A percentile compares a stretch with the other conserved stretches of the same genome.
Conservation (phyloP, 805 yeast genomes). For the Novakomyces olei region DNA sequence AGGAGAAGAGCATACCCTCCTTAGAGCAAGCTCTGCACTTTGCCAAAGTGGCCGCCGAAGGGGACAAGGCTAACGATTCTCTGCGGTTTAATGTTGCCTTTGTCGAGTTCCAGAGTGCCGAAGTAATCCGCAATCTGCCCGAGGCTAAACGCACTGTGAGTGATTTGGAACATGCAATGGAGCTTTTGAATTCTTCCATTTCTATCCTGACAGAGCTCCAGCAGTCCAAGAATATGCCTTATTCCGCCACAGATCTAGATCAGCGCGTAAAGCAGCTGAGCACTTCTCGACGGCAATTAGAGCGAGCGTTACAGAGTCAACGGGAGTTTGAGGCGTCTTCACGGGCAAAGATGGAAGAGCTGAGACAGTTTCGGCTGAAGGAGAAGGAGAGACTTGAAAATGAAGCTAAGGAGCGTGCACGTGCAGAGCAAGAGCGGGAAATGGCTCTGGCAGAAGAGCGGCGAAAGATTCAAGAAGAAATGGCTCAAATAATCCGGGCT, state of each 20-base stretch:
- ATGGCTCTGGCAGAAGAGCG: slow-evolving; percentile 17
- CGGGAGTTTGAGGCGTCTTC: slow-evolving; percentile 36
- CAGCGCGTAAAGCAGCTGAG: slow-evolving; percentile 76
- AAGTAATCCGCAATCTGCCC: slow-evolving; percentile 42
- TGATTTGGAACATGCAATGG: slow-evolving; percentile 35
- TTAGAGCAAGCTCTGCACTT: slow-evolving; percentile 40
- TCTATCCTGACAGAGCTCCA: slow-evolving; percentile 35
- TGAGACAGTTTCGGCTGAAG: slow-evolving; percentile 40
- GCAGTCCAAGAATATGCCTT: slow-evolving; percentile 44
- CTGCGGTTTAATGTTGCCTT: slow-evolving; percentile 63
- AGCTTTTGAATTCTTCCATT: slow-evolving; percentile 42
- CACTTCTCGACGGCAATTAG: slow-evolving; percentile 51
- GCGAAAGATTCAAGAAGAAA: slow-evolving; percentile 11
- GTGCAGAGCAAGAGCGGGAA: slow-evolving; percentile 11
- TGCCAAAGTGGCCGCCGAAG: slow-evolving; percentile 31
- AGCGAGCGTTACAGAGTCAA: slow-evolving; percentile 50
- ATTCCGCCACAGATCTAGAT: slow-evolving; percentile 54
- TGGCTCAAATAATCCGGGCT: slow-evolving; percentile 10
- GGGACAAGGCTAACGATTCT: slow-evolving; percentile 21
- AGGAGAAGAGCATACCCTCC: slow-evolving; percentile 41
- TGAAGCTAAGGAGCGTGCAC: slow-evolving; percentile 10
- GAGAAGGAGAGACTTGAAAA: slow-evolving; percentile 23
- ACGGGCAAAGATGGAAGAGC: slow-evolving; percentile 45
- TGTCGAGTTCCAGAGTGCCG: slow-evolving; percentile 71
- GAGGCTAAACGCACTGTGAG: slow-evolving; percentile 36